Percentiles rank a stretch among this genome's conserved stretches.
These are phyloP conservation scores for Haberlea rhodopensis DNA, from an alignment of 257 asterid genomes.

Conservation along the genomic window DNA sequence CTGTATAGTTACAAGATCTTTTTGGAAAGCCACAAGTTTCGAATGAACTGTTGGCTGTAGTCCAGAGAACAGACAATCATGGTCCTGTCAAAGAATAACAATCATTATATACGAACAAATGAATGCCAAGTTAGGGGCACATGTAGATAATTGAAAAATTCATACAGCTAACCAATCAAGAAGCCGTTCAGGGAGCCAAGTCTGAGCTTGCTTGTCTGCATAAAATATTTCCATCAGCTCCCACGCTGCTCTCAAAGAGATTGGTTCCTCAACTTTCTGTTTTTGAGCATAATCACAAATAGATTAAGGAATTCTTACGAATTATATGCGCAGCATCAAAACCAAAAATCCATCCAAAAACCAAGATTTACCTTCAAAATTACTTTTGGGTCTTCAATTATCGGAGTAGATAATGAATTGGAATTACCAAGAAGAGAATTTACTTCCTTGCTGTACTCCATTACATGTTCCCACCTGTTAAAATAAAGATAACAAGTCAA, in stretches of 20 bases:
- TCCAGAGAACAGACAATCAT: slow-evolving; percentile 69
- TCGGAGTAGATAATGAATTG: slow-evolving; percentile 42
- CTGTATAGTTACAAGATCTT: slow-evolving; percentile 62
- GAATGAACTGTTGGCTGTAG: slow-evolving; percentile 67
- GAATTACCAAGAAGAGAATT: slow-evolving; percentile 63
- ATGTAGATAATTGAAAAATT: slow-evolving; percentile 18
- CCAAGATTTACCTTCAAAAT: slow-evolving; percentile 50
- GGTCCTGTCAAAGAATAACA: slow-evolving; percentile 54
- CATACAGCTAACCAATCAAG: slow-evolving; percentile 93
- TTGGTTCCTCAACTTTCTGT: slow-evolving; percentile 68
- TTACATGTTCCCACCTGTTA: slow-evolving; percentile 81
- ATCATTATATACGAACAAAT: slow-evolving; percentile 19
- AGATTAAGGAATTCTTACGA: slow-evolving; percentile 20
- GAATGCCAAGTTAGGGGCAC: slow-evolving; percentile 15
- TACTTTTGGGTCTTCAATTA: slow-evolving; percentile 68
- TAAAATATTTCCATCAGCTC: slow-evolving; percentile 90
- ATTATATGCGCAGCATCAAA: slow-evolving; percentile 16
- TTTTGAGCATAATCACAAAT: slow-evolving; percentile 25
- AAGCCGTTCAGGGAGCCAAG: slow-evolving; percentile 86
- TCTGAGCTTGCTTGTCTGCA: slow-evolving; percentile 76
- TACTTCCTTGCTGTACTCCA: slow-evolving; percentile 86
- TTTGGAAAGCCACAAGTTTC: slow-evolving; percentile 76
- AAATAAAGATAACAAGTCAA: no score
- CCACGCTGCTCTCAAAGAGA: slow-evolving; percentile 87
- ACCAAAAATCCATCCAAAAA: slow-evolving; percentile 19